Base-by-base conservation (phyloP, 768 basidiomycete genomes). In the Mycena venus region DNA sequence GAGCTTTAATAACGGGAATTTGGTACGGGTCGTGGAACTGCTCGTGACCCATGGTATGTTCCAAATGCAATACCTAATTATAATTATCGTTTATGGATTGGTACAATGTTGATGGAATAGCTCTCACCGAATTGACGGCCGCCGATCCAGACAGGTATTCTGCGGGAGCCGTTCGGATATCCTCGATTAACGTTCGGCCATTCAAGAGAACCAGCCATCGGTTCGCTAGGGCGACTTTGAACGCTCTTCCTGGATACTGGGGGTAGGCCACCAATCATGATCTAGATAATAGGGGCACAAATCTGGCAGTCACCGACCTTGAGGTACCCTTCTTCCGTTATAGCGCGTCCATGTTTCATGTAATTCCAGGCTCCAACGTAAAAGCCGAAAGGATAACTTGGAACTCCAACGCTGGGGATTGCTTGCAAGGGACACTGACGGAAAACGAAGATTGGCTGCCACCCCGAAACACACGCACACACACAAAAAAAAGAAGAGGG, bases 121-220 rank as follows among this genome's bases (percentile, higher is more conserved):
- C 29, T 38, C 84, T 32, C 62, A 86, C 90, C 17, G 88, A 84
- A 4, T 73, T 75, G 0, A 68, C 34, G 0, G 81, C 82, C 36
- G 80, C 84, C 0, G 25, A 0, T 21, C 85, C 77, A 9, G 87
- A 88, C n/a, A 89, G 75, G 9, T 76, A 73, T 27, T 84, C 83
- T 14, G 87, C 86, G 0, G 85, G 75, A 7, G 86, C 84, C 59
- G 79, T 85, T 19, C 80, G 77, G 11, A 89, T n/a, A 49, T 90
- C 88, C 3, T 88, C 83, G 42, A 87, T 76, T 5, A 82, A 69
- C 32, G 79, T 67, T 0, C 73, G 78, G 6, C 79, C 80, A 21
- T 78, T 78, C 0, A 86, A 58, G n/a, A 91, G 51, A 36, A 90
- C 83, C 0, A 79, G 66, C 90, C 89, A 90, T 23, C 78, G 78